These are phyloP conservation scores for Emiliania huxleyi DNA, from an alignment of 78 protist species.

Conservation along the genomic window DNA sequence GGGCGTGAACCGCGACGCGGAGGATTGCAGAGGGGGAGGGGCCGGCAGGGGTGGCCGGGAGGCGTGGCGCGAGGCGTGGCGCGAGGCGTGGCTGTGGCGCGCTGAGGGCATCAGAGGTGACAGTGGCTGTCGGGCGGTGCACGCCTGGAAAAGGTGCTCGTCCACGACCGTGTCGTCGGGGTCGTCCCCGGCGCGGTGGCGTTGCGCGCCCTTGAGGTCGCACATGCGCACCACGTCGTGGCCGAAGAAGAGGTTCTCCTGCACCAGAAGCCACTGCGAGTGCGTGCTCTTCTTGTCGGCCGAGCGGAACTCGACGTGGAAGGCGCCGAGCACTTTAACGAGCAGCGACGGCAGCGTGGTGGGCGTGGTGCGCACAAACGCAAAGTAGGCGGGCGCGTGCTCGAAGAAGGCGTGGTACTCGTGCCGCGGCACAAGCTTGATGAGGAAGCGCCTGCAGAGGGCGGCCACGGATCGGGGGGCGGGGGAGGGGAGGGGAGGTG, in stretches of 20 bases:
- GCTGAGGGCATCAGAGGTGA: too few relatives aligned
- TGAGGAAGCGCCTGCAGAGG: too few relatives aligned
- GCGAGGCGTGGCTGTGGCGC: too few relatives aligned
- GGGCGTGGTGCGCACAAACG: not conserved
- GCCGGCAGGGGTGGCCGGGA: too few relatives aligned
- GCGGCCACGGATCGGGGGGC: too few relatives aligned
- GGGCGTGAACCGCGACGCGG: too few relatives aligned
- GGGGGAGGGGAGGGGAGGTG: too few relatives aligned
- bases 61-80: too few relatives aligned
- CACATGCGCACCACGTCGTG: not conserved
- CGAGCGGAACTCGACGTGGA: not conserved
- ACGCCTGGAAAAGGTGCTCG: not conserved
- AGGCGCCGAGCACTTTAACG: not conserved
- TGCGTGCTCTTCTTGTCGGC: not conserved
- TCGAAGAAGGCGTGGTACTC: not conserved
- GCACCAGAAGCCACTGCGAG: not conserved
- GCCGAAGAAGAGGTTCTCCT: not conserved
- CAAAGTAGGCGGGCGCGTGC: not conserved
- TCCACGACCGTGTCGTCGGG: not conserved
- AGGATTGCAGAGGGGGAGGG: too few relatives aligned
- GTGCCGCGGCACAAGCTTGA: not conserved
- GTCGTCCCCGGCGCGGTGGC: not conserved
- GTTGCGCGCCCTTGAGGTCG: slow-evolving; percentile 25
- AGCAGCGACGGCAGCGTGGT: not conserved
- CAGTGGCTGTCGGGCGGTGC: not conserved